Conservation (phyloP, 1,284 basidiomycete genomes). For the Filobasidium uniguttulatum region DNA sequence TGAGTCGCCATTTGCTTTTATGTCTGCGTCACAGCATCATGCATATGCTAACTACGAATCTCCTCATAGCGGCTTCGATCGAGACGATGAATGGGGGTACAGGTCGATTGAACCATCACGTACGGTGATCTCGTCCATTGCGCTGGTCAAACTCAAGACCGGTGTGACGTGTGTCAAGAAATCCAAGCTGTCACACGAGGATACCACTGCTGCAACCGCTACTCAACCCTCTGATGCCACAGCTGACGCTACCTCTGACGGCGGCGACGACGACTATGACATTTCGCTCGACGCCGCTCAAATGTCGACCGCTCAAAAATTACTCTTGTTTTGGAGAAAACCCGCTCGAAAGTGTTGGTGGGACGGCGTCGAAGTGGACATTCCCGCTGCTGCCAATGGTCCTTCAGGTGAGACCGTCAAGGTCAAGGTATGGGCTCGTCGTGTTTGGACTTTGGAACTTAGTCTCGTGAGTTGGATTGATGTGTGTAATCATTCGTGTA, state of each 20-base stretch:
- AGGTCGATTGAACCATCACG: conserved; percentile 86
- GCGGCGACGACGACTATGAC: conserved; percentile 32
- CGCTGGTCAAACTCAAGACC: conserved; percentile 91
- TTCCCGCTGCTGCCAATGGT: conserved; percentile 46
- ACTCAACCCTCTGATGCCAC: too few species aligned
- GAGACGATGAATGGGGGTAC: conserved; percentile 94
- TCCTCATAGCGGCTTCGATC: conserved; percentile 71
- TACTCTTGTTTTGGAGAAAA: conserved; percentile 96
- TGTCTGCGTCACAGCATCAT: not conserved
- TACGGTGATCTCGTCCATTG: conserved; percentile 96
- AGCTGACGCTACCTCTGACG: too few species aligned
- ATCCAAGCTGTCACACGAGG: too few species aligned
- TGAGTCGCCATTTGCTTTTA: conserved; percentile 34
- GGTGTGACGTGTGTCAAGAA: conserved; percentile 61
- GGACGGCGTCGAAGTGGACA: conserved; percentile 87
- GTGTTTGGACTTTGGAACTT: conserved; percentile 97
- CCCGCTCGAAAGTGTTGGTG: conserved; percentile 99
- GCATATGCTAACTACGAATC: not conserved
- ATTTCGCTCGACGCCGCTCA: conserved; percentile 77
- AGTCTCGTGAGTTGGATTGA: conserved; percentile 77
- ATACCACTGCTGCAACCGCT: too few species aligned
- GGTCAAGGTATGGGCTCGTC: conserved; percentile 85
- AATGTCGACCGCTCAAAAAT: conserved; percentile 94
- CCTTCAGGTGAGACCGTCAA: conserved; percentile 37
- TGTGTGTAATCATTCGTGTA: not conserved